These are phyloP conservation scores for Hypoxylon intermedium DNA, from an alignment of 495 filamentous ascomycete genomes.

Conservation along the genomic window DNA sequence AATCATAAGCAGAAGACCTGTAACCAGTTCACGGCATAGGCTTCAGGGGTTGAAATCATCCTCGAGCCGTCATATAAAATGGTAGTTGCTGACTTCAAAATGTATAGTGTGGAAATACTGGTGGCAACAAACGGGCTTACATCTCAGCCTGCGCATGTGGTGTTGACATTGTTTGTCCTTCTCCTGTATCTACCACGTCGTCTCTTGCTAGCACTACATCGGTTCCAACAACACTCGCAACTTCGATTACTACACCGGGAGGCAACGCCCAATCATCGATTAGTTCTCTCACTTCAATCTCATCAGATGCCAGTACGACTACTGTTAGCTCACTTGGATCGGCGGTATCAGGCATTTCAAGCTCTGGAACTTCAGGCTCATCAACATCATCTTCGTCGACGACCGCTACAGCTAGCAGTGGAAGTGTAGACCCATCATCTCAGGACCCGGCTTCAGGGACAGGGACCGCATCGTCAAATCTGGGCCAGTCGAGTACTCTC, in stretches of 20 bases:
- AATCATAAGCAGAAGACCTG: no score
- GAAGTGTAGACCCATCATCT: neutral
- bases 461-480: neutral
- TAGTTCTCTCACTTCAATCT: neutral
- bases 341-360: conserved; percentile 5
- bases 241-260: conserved; percentile 8
- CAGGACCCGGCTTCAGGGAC: neutral
- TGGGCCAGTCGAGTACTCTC: neutral
- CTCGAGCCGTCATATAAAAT: neutral
- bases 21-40: neutral
- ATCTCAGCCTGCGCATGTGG: conserved; percentile 39
- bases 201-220: neutral
- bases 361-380: conserved; percentile 2
- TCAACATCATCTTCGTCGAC: conserved; percentile 4
- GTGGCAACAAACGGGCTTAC: conserved; percentile 24
- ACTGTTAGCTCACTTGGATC: neutral
- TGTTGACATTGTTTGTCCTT: conserved; percentile 29
- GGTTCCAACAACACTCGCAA: conserved; percentile 18
- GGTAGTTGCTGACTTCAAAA: conserved; percentile 4
- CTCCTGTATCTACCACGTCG: conserved; percentile 8
- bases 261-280: conserved; percentile 6
- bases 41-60: neutral
- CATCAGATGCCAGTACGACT: neutral
- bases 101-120: conserved; percentile 32
- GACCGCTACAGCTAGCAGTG: neutral